Percentiles rank a stretch among this genome's conserved stretches.
phyloP scores from a whole-genome alignment of 768 basidiomycete genomes.

The Phlegmacium glaucopus region DNA sequence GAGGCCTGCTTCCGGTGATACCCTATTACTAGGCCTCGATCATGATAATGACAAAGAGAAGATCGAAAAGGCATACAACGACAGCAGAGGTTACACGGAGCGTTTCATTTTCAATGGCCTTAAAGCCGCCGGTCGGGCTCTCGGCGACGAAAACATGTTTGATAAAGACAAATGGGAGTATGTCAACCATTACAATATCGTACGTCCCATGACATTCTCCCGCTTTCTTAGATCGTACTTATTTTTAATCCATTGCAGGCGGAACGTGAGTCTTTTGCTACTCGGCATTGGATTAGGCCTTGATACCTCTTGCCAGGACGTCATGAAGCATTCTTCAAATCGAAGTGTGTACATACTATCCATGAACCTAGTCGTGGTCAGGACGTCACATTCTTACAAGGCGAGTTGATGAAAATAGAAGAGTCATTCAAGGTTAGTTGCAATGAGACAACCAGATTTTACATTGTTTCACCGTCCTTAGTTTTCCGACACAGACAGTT shows the following conservation, averaged over 20 bases:
- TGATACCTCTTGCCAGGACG: slow-evolving; percentile 46
- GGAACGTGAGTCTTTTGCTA: slow-evolving; percentile 21
- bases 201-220: slow-evolving; percentile 23
- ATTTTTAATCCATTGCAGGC: slow-evolving; percentile 13
- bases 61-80: slow-evolving; percentile 88
- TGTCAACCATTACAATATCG: slow-evolving; percentile 48
- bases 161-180: slow-evolving; percentile 75
- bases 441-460: background rate
- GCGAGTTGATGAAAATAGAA: slow-evolving; percentile 84
- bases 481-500: slow-evolving; percentile 77
- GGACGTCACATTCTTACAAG: slow-evolving; percentile 53
- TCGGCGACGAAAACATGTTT: slow-evolving; percentile 68
- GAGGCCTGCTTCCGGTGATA: slow-evolving; percentile 71
- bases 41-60: slow-evolving; percentile 67
- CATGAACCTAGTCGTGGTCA: slow-evolving; percentile 42
- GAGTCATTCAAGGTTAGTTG: slow-evolving; percentile 76
- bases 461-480: slow-evolving; percentile 25
- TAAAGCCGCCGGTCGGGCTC: slow-evolving; percentile 56
- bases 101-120: slow-evolving; percentile 88
- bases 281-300: background rate
- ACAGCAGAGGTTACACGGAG: slow-evolving; percentile 66
- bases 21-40: slow-evolving; percentile 88
- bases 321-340: slow-evolving; percentile 84
- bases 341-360: slow-evolving; percentile 57
- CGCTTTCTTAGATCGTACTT: slow-evolving; percentile 1